A percentile compares a stretch with the other conserved stretches of the same genome.
Conservation (phyloP, 345 rosid genomes). For the Heritiera littoralis region DNA sequence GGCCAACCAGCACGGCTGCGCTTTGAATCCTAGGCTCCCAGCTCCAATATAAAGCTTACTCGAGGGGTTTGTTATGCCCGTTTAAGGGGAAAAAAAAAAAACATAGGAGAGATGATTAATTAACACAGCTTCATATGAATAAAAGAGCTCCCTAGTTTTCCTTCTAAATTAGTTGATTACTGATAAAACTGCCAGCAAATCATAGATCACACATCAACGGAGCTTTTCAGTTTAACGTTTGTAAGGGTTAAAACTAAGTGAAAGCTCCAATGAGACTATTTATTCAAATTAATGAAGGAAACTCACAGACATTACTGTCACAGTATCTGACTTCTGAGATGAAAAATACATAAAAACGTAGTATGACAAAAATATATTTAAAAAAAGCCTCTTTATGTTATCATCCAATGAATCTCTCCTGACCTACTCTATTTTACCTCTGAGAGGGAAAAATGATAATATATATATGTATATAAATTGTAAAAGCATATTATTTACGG, state of each 20-base stretch:
- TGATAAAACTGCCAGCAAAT: background rate
- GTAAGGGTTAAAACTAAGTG: background rate
- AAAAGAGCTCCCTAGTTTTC: no score
- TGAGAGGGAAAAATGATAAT: background rate
- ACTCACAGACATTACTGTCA: background rate
- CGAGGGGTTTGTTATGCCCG: background rate
- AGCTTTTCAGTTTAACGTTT: background rate
- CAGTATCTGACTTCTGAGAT: constrained; percentile 5
- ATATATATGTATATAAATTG: no score
- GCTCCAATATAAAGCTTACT: background rate
- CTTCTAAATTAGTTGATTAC: background rate
- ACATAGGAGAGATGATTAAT: background rate
- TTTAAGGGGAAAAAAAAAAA: background rate
- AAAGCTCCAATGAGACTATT: background rate
- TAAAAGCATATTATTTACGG: constrained; percentile 21
- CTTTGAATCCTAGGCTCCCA: background rate
- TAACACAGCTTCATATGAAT: no score
- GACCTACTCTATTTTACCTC: background rate
- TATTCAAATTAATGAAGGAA: constrained; percentile 8
- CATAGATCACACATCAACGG: background rate
- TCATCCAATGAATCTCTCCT: background rate
- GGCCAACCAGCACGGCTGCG: background rate
- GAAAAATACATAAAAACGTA: constrained; percentile 1
- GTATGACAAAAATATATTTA: background rate
- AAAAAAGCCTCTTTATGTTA: background rate